Conservation (phyloP, 345 rosid species). For the Eucalyptus pauciflora region DNA sequence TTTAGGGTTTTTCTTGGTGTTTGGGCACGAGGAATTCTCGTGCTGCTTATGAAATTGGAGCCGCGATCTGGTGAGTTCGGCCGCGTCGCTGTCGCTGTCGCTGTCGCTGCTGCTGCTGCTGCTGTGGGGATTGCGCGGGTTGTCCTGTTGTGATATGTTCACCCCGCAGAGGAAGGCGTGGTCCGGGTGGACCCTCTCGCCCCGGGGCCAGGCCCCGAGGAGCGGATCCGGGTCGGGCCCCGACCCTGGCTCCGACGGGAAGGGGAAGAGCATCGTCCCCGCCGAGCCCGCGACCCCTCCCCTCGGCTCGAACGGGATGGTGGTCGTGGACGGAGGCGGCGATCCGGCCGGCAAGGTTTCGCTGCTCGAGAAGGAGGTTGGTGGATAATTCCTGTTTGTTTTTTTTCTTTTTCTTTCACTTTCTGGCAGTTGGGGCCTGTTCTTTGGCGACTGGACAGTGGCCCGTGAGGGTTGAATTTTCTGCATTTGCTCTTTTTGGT, state of each 20-base stretch:
- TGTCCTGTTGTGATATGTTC: conserved; percentile 31
- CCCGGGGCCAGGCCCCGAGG: conserved; percentile 16
- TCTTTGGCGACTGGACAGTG: not conserved
- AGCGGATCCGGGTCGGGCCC: conserved; percentile 25
- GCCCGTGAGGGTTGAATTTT: not conserved
- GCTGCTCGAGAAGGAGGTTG: conserved; percentile 79
- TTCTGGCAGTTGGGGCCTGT: not conserved
- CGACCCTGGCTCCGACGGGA: conserved; percentile 10
- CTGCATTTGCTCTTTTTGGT: not conserved
- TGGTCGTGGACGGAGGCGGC: conserved; percentile 23
- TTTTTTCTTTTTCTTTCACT: not conserved
- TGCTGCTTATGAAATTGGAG: not conserved
- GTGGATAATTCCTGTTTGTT: not conserved
- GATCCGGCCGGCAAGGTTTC: conserved; percentile 28
- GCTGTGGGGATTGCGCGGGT: not conserved
- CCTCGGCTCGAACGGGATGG: conserved; percentile 10
- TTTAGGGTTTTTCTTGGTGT: not conserved
- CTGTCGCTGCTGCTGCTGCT: not conserved
- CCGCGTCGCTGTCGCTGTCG: not conserved
- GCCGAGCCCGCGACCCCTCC: conserved; percentile 38
- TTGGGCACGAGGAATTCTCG: not conserved
- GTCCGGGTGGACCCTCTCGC: conserved; percentile 63
- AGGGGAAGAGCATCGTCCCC: conserved; percentile 32
- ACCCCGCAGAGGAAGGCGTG: conserved; percentile 71
- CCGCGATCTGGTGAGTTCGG: not conserved